Evolutionary conservation across 78 protist genomes (phyloP), one percentile per base, ranked within the genome.

Genomic region (Dictyostelium intermedium): DNA sequence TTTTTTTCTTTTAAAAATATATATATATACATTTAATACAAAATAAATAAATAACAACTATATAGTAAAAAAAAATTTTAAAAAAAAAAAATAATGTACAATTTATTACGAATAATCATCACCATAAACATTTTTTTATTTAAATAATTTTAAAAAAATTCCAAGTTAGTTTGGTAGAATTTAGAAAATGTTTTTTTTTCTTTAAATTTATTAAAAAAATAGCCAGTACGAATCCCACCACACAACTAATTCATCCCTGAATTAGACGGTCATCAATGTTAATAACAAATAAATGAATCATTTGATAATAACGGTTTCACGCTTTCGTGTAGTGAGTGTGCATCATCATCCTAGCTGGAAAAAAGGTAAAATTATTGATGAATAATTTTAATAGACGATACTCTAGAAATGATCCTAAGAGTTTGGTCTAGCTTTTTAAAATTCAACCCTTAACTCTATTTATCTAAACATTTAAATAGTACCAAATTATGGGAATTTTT

Each of bases 401-500:
- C 70, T 61, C 30, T 61, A 61, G 70, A 61, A 61, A 61, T n/a
- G 70, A 61, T 61, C 70, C 70, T 61, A 61, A 61, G 70, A 61
- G 70, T 61, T 61, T 61, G 70, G 70, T 61, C 70, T n/a, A 16
- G 5, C 61, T 16, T 50, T 50, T 16, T 1, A 50, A 13, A 50
- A 50, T 50, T 2, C 3, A 50, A 50, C n/a, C n/a, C n/a, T n/a
- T n/a, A n/a, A n/a, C n/a, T n/a, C n/a, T n/a, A n/a, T n/a, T n/a
- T n/a, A n/a, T n/a, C n/a, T n/a, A n/a, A n/a, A n/a, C n/a, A n/a
- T n/a, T n/a, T n/a, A n/a, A n/a, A n/a, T n/a, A n/a, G n/a, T n/a
- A n/a, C n/a, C n/a, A n/a, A n/a, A n/a, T 50, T 50, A 50, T 1
- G 23, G 61, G 2, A 50, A 14, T 16, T 61, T 61, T 61, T 20